These are phyloP conservation scores for Eustoma russellianum DNA, from an alignment of 257 asterid genomes.

Conservation along the genomic window DNA sequence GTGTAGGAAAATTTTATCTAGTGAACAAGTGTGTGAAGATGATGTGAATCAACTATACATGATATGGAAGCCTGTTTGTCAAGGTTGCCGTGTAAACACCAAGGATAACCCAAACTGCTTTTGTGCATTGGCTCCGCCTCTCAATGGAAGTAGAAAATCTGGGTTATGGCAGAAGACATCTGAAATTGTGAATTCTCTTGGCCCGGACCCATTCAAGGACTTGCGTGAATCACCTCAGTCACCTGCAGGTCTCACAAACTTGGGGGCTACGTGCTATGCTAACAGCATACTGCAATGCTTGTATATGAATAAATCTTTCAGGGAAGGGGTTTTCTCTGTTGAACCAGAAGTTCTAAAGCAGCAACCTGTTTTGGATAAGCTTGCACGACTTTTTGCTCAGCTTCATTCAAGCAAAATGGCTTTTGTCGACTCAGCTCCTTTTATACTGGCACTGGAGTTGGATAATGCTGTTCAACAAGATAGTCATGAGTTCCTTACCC, in stretches of 20 bases:
- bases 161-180: constrained; percentile 94
- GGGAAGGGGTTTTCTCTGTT: constrained; percentile 83
- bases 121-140: constrained; percentile 82
- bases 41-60: constrained; percentile 73
- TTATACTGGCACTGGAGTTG: constrained; percentile 80
- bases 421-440: constrained; percentile 94
- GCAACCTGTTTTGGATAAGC: constrained; percentile 73
- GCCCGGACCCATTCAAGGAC: constrained; percentile 69
- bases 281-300: constrained; percentile 92
- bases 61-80: constrained; percentile 80
- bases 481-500: constrained; percentile 91
- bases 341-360: constrained; percentile 62
- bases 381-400: constrained; percentile 78
- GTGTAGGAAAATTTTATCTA: constrained; percentile 60
- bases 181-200: constrained; percentile 68
- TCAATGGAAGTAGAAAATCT: constrained; percentile 77
- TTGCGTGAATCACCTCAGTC: constrained; percentile 62
- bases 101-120: constrained; percentile 98
- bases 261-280: constrained; percentile 99
- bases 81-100: constrained; percentile 87
- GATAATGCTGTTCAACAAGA: constrained; percentile 98
- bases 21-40: constrained; percentile 53
- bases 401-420: constrained; percentile 86
- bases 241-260: constrained; percentile 96
- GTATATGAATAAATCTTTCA: constrained; percentile 78